These are phyloP conservation scores for Candida buenavistaensis DNA, from an alignment of 1,139 yeast species.

Conservation along the genomic window DNA sequence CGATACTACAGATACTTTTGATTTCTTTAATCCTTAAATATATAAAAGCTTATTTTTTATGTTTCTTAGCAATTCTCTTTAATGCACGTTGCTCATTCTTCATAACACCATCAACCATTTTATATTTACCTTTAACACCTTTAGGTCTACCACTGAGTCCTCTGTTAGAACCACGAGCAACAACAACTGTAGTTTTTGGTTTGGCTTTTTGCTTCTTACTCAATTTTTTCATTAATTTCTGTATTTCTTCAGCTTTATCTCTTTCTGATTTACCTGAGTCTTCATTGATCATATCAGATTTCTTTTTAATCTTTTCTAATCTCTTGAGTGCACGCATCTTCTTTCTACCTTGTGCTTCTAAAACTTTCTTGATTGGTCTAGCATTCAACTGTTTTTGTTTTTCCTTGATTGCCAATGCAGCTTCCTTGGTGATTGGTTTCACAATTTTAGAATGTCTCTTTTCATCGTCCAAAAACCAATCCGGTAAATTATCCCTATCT, in stretches of 20 bases:
- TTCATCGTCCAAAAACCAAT: constrained; percentile 95
- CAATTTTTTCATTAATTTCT: constrained; percentile 78
- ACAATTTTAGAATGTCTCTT: constrained; percentile 78
- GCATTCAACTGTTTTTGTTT: constrained; percentile 90
- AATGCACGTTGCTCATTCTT: constrained; percentile 96
- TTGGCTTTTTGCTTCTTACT: constrained; percentile 73
- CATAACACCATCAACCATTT: constrained; percentile 98
- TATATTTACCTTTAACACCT: constrained; percentile 95
- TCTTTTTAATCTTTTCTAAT: constrained; percentile 88
- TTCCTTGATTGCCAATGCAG: constrained; percentile 87
- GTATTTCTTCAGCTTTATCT: constrained; percentile 92
- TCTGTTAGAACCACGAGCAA: constrained; percentile 82
- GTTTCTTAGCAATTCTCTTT: constrained; percentile 84
- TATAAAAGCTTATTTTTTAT: constrained; percentile 40
- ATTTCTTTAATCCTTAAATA: no score
- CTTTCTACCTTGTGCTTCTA: constrained; percentile 97
- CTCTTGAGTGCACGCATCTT: constrained; percentile 89
- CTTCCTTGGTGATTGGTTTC: constrained; percentile 95
- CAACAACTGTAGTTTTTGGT: constrained; percentile 86
- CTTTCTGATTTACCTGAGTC: constrained; percentile 84
- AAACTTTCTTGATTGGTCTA: constrained; percentile 95
- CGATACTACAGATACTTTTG: no score
- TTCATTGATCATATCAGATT: constrained; percentile 88
- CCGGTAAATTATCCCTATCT: constrained; percentile 87
- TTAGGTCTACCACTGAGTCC: constrained; percentile 94